phyloP scores from a whole-genome alignment of 176 grass and related monocot genomes.

The Hordeum vulgare region DNA sequence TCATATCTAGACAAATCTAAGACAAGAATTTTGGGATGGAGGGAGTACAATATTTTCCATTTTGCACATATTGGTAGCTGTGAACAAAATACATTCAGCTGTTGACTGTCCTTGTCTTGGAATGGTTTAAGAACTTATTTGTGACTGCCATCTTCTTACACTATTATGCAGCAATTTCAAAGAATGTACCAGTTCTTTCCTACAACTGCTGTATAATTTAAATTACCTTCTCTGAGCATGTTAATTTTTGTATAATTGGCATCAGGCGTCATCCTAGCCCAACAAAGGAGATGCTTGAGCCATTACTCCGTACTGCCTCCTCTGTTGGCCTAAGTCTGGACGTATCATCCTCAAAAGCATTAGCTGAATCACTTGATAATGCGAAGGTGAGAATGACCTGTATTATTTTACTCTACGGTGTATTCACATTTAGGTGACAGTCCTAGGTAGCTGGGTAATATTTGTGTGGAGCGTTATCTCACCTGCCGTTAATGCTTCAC shows the following conservation, averaged over 20 bases:
- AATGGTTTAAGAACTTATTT: neutral
- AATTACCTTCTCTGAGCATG: slow-evolving; percentile 19
- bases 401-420: neutral
- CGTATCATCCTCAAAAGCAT: slow-evolving; percentile 86
- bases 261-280: slow-evolving; percentile 86
- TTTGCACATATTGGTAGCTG: neutral
- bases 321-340: slow-evolving; percentile 85
- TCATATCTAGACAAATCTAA: too few relatives aligned
- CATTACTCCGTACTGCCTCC: slow-evolving; percentile 79
- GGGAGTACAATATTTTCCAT: neutral
- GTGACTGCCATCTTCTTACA: neutral
- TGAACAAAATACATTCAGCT: neutral
- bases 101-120: neutral
- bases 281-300: slow-evolving; percentile 98
- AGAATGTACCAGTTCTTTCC: neutral
- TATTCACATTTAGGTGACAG: neutral
- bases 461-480: neutral
- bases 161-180: neutral
- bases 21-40: too few relatives aligned
- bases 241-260: slow-evolving; percentile 35
- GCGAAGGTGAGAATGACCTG: slow-evolving; percentile 51
- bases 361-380: slow-evolving; percentile 96
- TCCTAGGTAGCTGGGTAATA: neutral
- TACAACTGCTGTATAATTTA: neutral
- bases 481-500: slow-evolving; percentile 22